Evolutionary conservation across 2,329 filamentous ascomycete genomes (phyloP).

Genomic region (Dendryphion nanum): DNA sequence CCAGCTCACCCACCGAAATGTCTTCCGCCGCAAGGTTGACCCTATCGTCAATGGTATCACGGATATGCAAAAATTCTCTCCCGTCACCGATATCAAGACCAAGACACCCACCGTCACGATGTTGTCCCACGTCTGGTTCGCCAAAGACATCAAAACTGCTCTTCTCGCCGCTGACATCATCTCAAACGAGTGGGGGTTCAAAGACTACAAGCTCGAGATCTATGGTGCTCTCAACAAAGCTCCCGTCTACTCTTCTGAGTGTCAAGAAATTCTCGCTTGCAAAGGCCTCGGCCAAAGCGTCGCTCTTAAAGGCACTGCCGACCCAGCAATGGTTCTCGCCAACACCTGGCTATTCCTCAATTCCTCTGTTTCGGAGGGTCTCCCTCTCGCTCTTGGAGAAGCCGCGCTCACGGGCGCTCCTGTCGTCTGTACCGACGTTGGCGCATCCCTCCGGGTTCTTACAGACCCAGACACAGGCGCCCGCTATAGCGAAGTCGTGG

Average conservation of each 20-base stretch:
- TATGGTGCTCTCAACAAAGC: conserved; percentile 64
- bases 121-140: conserved; percentile 61
- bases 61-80: conserved; percentile 62
- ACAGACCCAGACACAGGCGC: conserved; percentile 50
- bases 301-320: conserved; percentile 56
- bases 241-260: conserved; percentile 60
- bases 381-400: conserved; percentile 58
- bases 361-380: conserved; percentile 56
- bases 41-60: conserved; percentile 65
- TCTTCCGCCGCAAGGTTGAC: conserved; percentile 60
- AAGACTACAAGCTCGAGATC: conserved; percentile 61
- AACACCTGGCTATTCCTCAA: conserved; percentile 50
- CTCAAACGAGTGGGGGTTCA: conserved; percentile 65
- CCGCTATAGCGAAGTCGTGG: conserved; percentile 61
- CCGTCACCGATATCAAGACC: conserved; percentile 59
- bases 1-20: conserved; percentile 55
- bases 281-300: conserved; percentile 53
- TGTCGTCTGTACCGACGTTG: conserved; percentile 57
- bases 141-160: conserved; percentile 65
- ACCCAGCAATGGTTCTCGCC: conserved; percentile 48
- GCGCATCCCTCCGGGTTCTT: conserved; percentile 56
- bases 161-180: conserved; percentile 64
- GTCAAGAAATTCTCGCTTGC: conserved; percentile 57
- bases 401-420: conserved; percentile 57
- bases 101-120: conserved; percentile 62